phyloP scores from a whole-genome alignment of 2,329 filamentous ascomycete genomes.

The Xylaria polymorpha region DNA sequence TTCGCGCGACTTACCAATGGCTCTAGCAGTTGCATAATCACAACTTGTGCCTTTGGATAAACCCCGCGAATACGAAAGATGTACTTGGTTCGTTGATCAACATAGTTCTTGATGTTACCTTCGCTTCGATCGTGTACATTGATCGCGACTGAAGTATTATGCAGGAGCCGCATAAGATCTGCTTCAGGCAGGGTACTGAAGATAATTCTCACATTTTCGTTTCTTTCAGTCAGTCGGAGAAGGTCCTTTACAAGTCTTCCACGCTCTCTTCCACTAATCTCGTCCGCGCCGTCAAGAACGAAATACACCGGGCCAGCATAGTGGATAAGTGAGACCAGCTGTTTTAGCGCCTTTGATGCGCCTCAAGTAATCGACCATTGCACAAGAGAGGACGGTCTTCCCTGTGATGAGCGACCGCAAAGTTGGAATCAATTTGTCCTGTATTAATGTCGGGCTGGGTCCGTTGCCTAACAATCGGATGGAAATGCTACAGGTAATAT shows the following conservation, averaged over 20 bases:
- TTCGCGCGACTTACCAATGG: background rate
- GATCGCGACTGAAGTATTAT: background rate
- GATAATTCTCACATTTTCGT: background rate
- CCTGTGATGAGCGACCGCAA: slow-evolving; percentile 31
- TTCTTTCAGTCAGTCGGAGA: background rate
- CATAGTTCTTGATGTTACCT: background rate
- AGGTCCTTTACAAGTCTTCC: slow-evolving; percentile 4
- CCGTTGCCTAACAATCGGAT: no score
- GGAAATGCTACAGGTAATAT: no score
- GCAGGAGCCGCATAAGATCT: background rate
- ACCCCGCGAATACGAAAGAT: background rate
- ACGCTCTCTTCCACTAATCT: slow-evolving; percentile 14
- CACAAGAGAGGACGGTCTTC: slow-evolving; percentile 9
- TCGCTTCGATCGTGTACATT: background rate
- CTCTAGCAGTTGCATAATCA: background rate
- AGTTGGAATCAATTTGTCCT: no score
- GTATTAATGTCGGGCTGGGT: no score
- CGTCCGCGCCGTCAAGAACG: slow-evolving; percentile 15
- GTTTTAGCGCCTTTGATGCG: background rate
- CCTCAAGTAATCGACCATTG: background rate
- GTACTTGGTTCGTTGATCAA: background rate
- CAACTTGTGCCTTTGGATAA: background rate
- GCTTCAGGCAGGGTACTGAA: slow-evolving; percentile 1
- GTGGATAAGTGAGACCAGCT: background rate
- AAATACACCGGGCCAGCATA: background rate